phyloP scores from a whole-genome alignment of 352 stramenopile genomes.

The Globisporangium nodosum region DNA sequence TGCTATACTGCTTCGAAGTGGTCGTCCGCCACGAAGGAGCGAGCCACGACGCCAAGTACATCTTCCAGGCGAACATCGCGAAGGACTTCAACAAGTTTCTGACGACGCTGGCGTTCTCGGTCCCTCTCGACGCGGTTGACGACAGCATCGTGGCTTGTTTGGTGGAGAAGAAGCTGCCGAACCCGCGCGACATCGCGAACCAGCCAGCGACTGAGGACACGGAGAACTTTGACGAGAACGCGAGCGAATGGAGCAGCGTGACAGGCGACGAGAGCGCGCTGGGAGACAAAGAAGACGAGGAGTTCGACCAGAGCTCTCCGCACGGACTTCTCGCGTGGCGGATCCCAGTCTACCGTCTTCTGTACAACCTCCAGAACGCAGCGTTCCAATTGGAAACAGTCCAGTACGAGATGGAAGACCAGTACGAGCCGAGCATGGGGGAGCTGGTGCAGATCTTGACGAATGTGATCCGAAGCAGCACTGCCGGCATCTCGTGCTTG shows the following conservation, averaged over 20 bases:
- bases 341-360: slow-evolving; percentile 53
- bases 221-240: slow-evolving; percentile 51
- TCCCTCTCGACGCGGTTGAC: slow-evolving; percentile 55
- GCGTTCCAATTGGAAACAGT: slow-evolving; percentile 62
- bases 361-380: slow-evolving; percentile 72
- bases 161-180: slow-evolving; percentile 53
- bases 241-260: slow-evolving; percentile 82
- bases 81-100: slow-evolving; percentile 83
- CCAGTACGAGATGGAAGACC: slow-evolving; percentile 72
- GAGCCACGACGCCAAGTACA: slow-evolving; percentile 61
- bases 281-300: slow-evolving; percentile 70
- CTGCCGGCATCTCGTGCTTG: slow-evolving; percentile 52
- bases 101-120: slow-evolving; percentile 55
- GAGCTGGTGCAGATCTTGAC: slow-evolving; percentile 55
- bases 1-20: slow-evolving; percentile 77
- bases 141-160: slow-evolving; percentile 59
- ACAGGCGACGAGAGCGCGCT: slow-evolving; percentile 80
- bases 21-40: slow-evolving; percentile 45
- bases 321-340: slow-evolving; percentile 39
- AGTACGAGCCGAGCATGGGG: slow-evolving; percentile 53
- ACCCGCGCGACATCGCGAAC: slow-evolving; percentile 32
- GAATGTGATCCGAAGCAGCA: slow-evolving; percentile 68
- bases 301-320: slow-evolving; percentile 46
- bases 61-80: slow-evolving; percentile 66
- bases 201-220: slow-evolving; percentile 22